A percentile compares a stretch with the other conserved stretches of the same genome.
Conservation (phyloP, 1,284 basidiomycete species). For the Fomes fomentarius region DNA sequence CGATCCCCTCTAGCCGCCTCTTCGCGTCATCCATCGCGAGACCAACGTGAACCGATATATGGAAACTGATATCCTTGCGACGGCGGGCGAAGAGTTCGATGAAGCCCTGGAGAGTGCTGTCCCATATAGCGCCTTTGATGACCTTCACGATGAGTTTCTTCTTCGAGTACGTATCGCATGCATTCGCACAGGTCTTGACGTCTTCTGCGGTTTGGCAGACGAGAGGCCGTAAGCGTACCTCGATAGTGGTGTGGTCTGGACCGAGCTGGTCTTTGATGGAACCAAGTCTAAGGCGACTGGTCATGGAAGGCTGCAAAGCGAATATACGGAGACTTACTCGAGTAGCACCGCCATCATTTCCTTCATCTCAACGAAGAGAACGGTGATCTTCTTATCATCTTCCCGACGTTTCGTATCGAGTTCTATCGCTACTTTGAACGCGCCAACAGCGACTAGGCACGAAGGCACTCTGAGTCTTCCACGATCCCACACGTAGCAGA, state of each 20-base stretch:
- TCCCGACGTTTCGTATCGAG: slow-evolving; percentile 45
- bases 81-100: slow-evolving; percentile 36
- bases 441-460: slow-evolving; percentile 47
- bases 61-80: slow-evolving; percentile 36
- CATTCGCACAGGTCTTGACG: slow-evolving; percentile 35
- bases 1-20: too few relatives aligned
- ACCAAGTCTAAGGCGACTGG: too few relatives aligned
- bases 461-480: background rate
- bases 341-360: slow-evolving; percentile 47
- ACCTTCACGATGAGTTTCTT: slow-evolving; percentile 39
- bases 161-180: slow-evolving; percentile 37
- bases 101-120: slow-evolving; percentile 38
- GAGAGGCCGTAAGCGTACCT: slow-evolving; percentile 25
- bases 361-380: slow-evolving; percentile 46
- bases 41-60: slow-evolving; percentile 38
- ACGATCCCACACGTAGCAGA: background rate
- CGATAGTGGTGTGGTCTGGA: slow-evolving; percentile 26
- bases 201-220: slow-evolving; percentile 30
- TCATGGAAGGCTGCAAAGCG: too few relatives aligned
- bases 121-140: slow-evolving; percentile 41
- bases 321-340: slow-evolving; percentile 34
- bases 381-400: slow-evolving; percentile 45
- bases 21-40: slow-evolving; percentile 27
- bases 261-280: slow-evolving; percentile 18
- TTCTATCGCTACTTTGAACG: slow-evolving; percentile 46